Percentiles rank a stretch among this genome's conserved stretches.
These are phyloP conservation scores for Elaphomyces granulatus DNA, from an alignment of 495 filamentous ascomycete genomes.

Conservation along the genomic window DNA sequence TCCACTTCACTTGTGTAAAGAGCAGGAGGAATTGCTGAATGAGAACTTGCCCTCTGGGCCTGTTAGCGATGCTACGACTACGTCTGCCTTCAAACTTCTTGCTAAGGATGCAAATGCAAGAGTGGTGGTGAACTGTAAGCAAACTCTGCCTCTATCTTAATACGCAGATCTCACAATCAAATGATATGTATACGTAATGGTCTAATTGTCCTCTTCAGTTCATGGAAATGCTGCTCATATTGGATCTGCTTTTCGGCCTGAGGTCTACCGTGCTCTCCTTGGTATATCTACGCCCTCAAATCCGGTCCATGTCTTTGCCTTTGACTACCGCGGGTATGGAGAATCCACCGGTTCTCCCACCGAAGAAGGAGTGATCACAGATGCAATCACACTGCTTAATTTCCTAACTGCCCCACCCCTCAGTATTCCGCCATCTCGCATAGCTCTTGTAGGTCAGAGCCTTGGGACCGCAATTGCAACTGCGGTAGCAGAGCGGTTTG, in stretches of 20 bases:
- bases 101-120: slow-evolving; percentile 39
- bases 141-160: background rate
- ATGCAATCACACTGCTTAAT: slow-evolving; percentile 55
- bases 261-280: slow-evolving; percentile 26
- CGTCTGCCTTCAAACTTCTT: slow-evolving; percentile 38
- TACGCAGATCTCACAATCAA: background rate
- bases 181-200: background rate
- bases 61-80: slow-evolving; percentile 29
- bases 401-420: slow-evolving; percentile 34
- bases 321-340: slow-evolving; percentile 90
- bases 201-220: slow-evolving; percentile 14
- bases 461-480: slow-evolving; percentile 75
- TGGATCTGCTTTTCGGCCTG: slow-evolving; percentile 30
- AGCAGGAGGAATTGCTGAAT: slow-evolving; percentile 32
- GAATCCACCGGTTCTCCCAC: slow-evolving; percentile 64
- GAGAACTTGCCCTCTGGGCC: slow-evolving; percentile 29
- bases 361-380: slow-evolving; percentile 68
- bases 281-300: slow-evolving; percentile 32
- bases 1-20: slow-evolving; percentile 37
- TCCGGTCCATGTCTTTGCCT: slow-evolving; percentile 49
- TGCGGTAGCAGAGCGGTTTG: slow-evolving; percentile 56
- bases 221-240: slow-evolving; percentile 37
- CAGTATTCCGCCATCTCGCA: slow-evolving; percentile 48
- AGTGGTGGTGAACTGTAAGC: slow-evolving; percentile 23
- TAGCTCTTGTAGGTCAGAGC: slow-evolving; percentile 75